A percentile compares a stretch with the other conserved stretches of the same genome.
phyloP scores from a whole-genome alignment of 2,329 filamentous ascomycete genomes.

The Aspergillus tanneri region DNA sequence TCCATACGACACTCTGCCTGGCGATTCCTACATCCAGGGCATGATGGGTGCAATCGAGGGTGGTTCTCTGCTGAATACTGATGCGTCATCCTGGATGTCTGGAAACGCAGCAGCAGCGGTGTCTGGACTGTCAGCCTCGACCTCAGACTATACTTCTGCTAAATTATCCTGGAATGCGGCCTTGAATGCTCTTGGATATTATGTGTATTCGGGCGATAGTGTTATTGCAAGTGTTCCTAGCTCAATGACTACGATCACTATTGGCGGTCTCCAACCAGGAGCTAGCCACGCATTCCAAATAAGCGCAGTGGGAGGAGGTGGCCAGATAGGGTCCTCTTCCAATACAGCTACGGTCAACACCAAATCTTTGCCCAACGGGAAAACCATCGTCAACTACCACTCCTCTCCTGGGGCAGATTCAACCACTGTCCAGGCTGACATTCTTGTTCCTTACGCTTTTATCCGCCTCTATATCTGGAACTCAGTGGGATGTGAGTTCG shows the following conservation, averaged over 20 bases:
- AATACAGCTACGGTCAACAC: slow-evolving; percentile 10
- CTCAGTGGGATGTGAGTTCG: slow-evolving; percentile 14
- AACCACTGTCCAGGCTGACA: slow-evolving; percentile 14
- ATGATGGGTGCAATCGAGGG: slow-evolving; percentile 15
- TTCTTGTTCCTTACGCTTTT: slow-evolving; percentile 18
- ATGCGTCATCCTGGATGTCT: slow-evolving; percentile 2
- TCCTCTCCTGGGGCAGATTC: slow-evolving; percentile 7
- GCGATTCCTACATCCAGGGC: slow-evolving; percentile 18
- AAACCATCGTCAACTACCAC: slow-evolving; percentile 13
- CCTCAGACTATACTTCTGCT: slow-evolving; percentile 19
- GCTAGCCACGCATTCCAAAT: slow-evolving; percentile 10
- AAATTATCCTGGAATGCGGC: slow-evolving; percentile 14
- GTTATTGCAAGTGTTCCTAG: slow-evolving; percentile 11
- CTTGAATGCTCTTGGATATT: slow-evolving; percentile 15
- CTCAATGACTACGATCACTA: slow-evolving; percentile 15
- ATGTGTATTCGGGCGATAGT: slow-evolving; percentile 10
- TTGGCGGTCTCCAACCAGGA: slow-evolving; percentile 14
- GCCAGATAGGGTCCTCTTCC: slow-evolving; percentile 3
- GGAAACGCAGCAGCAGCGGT: slow-evolving; percentile 8
- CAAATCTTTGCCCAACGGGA: slow-evolving; percentile 8
- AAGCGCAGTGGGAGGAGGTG: slow-evolving; percentile 10
- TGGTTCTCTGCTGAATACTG: slow-evolving; percentile 9
- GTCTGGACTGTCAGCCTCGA: slow-evolving; percentile 8
- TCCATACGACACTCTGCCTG: slow-evolving; percentile 20
- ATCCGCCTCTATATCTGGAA: slow-evolving; percentile 19